These are phyloP conservation scores for Ganoderma lingzhi DNA, from an alignment of 1,284 basidiomycete genomes.

Conservation along the genomic window DNA sequence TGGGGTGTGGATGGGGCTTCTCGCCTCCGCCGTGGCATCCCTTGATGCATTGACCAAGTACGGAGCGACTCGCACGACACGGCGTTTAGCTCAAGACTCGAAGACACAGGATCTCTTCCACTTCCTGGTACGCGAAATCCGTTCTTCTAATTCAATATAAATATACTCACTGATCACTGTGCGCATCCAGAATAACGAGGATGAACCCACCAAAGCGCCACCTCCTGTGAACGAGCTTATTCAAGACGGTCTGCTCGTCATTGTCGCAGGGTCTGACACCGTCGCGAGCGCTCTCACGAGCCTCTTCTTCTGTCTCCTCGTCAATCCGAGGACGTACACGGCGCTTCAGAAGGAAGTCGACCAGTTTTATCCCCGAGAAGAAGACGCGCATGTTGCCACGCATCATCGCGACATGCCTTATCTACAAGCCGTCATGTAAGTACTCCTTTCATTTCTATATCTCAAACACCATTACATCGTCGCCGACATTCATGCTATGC, in stretches of 20 bases:
- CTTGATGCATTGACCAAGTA: slow-evolving; percentile 16
- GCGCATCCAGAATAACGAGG: slow-evolving; percentile 31
- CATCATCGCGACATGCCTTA: slow-evolving; percentile 40
- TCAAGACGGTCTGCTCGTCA: slow-evolving; percentile 28
- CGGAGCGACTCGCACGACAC: slow-evolving; percentile 5
- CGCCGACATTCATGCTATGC: slow-evolving; percentile 6
- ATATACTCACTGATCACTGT: no score
- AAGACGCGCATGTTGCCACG: slow-evolving; percentile 35
- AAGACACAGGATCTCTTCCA: slow-evolving; percentile 34
- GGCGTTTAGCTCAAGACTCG: slow-evolving; percentile 17
- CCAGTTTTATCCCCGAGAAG: slow-evolving; percentile 35
- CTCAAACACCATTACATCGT: not conserved
- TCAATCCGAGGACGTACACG: slow-evolving; percentile 31
- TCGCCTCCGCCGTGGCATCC: slow-evolving; percentile 15
- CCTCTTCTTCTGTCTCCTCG: slow-evolving; percentile 36
- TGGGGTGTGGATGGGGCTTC: slow-evolving; percentile 15
- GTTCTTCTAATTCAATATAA: not conserved
- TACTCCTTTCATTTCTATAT: not conserved
- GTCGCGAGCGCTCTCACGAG: slow-evolving; percentile 34
- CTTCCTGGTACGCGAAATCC: slow-evolving; percentile 20
- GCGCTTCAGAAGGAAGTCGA: slow-evolving; percentile 41
- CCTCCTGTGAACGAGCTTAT: slow-evolving; percentile 27
- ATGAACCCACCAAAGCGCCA: slow-evolving; percentile 17
- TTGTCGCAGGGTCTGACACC: slow-evolving; percentile 45
- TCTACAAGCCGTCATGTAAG: slow-evolving; percentile 44